Evolutionary conservation across 129 eudicot genomes (phyloP), one percentile per base, ranked within the genome.

Genomic region (Silybum marianum): DNA sequence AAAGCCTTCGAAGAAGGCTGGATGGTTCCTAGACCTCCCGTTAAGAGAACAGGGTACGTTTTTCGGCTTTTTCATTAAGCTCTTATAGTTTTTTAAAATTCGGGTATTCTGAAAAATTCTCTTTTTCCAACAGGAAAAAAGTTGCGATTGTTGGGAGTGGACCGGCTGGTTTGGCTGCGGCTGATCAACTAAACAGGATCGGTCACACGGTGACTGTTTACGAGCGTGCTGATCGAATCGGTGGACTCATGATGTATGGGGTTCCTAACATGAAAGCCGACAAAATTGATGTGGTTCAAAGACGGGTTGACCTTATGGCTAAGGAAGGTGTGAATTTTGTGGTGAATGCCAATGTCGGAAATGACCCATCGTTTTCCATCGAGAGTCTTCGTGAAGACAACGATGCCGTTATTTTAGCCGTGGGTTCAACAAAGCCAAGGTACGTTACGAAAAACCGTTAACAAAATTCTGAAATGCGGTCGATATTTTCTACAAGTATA

Each of bases 221-320:
- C 18, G 99, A 96, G 85, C 99, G 98, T 40, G 91, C 99, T 62
- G 98, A 93, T 82, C 91, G 98, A 51, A 91, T 96, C 28, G 99
- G 99, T 80, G 99, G 99, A 26, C 98, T 96, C 38, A 96, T 96
- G 99, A 93, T 96, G 99, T 96, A 96, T 74, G 99, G 99, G 23
- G 99, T 96, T 60, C 99, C 99, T 9, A 96, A 96, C 94, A 96
- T 96, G 99, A 96, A 96, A 87, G 69, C 99, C 0, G 99, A 96
- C 81, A 96, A 96, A 84, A 58, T 96, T 8, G 89, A 93, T 60
- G 78, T 96, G 9, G 98, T 96, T 54, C 98, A 96, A 78, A 86
- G 98, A 71, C 93, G 99, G 78, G 99, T 96, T 63, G 84, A 93
- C 77, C 92, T 93, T 30, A 91, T 96, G 99, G 89, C 87, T 28